Evolutionary conservation across 2,329 filamentous ascomycete species (phyloP).

Genomic region (Cercospora sp.): DNA sequence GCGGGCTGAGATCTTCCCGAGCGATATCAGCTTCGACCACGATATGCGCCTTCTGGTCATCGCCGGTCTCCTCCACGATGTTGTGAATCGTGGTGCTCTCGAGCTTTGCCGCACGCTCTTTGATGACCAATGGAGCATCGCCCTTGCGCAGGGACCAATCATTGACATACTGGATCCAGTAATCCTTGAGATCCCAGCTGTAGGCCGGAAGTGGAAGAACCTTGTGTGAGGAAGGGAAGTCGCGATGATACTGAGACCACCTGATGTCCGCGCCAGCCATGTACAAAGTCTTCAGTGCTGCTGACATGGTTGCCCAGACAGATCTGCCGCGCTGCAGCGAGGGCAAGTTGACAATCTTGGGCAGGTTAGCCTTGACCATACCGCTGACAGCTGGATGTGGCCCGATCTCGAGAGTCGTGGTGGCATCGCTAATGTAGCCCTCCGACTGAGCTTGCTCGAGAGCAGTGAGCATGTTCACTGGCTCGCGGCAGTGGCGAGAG

Average conservation of each 20-base stretch:
- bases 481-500: slow-evolving; percentile 38
- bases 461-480: slow-evolving; percentile 42
- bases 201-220: background rate
- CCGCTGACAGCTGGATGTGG: slow-evolving; percentile 45
- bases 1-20: slow-evolving; percentile 41
- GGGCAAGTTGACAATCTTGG: slow-evolving; percentile 32
- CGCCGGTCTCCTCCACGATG: slow-evolving; percentile 10
- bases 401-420: slow-evolving; percentile 48
- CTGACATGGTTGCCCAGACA: background rate
- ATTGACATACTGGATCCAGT: background rate
- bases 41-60: slow-evolving; percentile 22
- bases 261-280: background rate
- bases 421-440: slow-evolving; percentile 39
- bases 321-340: slow-evolving; percentile 7
- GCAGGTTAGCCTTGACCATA: background rate
- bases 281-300: background rate
- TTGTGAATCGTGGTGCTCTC: slow-evolving; percentile 21
- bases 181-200: background rate
- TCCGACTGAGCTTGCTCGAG: slow-evolving; percentile 36
- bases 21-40: slow-evolving; percentile 45
- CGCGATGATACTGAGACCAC: background rate
- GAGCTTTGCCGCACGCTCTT: background rate
- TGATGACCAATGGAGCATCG: background rate
- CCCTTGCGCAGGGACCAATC: background rate
- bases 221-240: background rate